These are phyloP conservation scores for Sorghum bicolor DNA, from an alignment of 176 grass and related monocot genomes.

Conservation along the genomic window DNA sequence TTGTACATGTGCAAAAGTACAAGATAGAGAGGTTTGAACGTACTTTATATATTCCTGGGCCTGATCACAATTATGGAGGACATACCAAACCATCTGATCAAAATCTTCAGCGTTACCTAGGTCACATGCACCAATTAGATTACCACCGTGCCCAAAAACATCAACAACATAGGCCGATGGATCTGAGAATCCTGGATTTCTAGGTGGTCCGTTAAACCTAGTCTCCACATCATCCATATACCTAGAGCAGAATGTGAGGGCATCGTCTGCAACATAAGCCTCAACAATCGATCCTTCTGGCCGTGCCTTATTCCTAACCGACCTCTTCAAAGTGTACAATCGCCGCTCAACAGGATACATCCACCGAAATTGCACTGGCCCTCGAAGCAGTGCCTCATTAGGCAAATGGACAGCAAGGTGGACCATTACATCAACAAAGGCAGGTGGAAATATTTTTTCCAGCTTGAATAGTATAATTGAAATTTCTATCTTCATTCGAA, in stretches of 20 bases:
- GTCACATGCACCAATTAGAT: background rate
- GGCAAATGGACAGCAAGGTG: background rate
- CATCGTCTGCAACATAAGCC: background rate
- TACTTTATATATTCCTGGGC: background rate
- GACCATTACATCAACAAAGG: background rate
- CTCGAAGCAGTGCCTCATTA: too few relatives aligned
- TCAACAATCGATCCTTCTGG: background rate
- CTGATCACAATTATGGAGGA: too few relatives aligned
- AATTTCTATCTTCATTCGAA: too few relatives aligned
- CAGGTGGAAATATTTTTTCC: background rate
- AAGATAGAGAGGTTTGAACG: background rate
- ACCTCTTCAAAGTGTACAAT: background rate
- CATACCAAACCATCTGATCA: too few relatives aligned
- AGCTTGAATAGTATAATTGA: background rate
- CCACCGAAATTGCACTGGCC: background rate
- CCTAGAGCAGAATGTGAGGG: background rate
- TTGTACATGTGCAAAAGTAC: background rate
- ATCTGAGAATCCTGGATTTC: too few relatives aligned
- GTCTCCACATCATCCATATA: background rate
- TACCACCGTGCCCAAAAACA: background rate
- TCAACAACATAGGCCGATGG: background rate
- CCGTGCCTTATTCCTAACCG: background rate
- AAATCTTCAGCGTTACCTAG: background rate
- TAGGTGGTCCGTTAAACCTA: background rate
- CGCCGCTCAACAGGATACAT: background rate